Conservation (phyloP, 2,329 filamentous ascomycete genomes). For the Tolypocladium ovalisporum region DNA sequence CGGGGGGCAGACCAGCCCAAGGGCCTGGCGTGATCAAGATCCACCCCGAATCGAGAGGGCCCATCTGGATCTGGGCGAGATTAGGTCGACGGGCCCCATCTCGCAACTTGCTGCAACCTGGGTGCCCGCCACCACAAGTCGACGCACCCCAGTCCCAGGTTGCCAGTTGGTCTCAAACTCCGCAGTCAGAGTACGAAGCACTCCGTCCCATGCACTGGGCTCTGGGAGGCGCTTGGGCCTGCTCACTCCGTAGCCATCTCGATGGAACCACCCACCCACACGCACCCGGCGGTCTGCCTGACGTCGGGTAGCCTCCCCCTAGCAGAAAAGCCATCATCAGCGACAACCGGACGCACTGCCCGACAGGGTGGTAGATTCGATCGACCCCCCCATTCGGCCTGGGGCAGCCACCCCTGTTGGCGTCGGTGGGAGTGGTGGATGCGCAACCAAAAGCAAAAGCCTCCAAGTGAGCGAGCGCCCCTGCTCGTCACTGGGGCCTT, state of each 20-base stretch:
- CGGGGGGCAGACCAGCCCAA: not conserved
- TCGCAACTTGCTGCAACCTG: not conserved
- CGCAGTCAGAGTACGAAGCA: not conserved
- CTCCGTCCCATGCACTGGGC: not conserved
- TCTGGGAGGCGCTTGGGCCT: not conserved
- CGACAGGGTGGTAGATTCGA: not conserved
- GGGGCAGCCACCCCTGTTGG: not conserved
- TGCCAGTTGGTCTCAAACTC: not conserved
- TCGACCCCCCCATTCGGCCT: not conserved
- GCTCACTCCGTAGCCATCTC: not conserved
- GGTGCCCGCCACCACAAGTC: not conserved
- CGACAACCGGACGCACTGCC: not conserved
- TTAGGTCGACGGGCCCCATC: conserved; percentile 7
- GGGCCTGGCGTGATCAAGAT: conserved; percentile 10
- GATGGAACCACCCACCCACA: not conserved
- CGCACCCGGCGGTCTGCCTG: not conserved
- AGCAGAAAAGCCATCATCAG: not conserved
- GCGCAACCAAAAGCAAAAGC: not conserved
- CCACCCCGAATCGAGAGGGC: conserved; percentile 4
- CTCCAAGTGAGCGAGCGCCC: not conserved
- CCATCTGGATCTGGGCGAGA: conserved; percentile 11
- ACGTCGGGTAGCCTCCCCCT: not conserved
- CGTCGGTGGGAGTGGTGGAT: not conserved
- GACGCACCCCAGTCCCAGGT: not conserved
- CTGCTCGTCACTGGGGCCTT: not conserved